Evolutionary conservation across 2,329 filamentous ascomycete genomes (phyloP), one percentile per base, ranked within the genome.

Genomic region (Aspergillus niger): DNA sequence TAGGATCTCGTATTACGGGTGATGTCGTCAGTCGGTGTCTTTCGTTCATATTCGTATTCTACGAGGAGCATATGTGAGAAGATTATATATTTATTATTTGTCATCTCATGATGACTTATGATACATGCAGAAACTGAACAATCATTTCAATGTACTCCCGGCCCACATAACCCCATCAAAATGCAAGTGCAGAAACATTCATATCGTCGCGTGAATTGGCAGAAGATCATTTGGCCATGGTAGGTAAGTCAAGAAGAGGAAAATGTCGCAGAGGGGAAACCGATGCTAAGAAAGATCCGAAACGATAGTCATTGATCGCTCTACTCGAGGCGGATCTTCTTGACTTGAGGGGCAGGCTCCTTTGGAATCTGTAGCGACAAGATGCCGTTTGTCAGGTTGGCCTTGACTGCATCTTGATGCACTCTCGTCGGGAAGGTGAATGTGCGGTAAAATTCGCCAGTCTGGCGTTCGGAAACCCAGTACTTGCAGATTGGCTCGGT

Each of bases 301-400:
- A 17, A 32, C 15, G 20, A 26, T 11, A 17, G 10, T 30, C 13
- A 36, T 48, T 49, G 30, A 22, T n/a, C n/a, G 10, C 15, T 36
- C 44, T 63, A 68, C 41, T 68, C 61, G 24, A 87, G 82, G 56
- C 75, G 77, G 65, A 87, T 84, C 74, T 80, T 83, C 74, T 82
- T 82, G 38, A 77, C 68, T 60, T 75, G 74, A 8, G 80, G 80
- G 15, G 78, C 77, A 55, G 79, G 67, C 51, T 81, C 80, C 73
- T 87, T 87, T 0, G 85, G 85, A 6, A 87, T 80, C 13, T 81
- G 66, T 32, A 87, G 78, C 28, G 76, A 81, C 56, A 87, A 72
- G 51, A 87, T 81, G 11, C 85, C 85, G 67, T 87, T 81, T 76
- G 82, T 86, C 72, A 87, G 69, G 60, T 77, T 83, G 7, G 85